phyloP scores from a whole-genome alignment of 441 rosid species.

The Euphorbia schlechtendalii region DNA sequence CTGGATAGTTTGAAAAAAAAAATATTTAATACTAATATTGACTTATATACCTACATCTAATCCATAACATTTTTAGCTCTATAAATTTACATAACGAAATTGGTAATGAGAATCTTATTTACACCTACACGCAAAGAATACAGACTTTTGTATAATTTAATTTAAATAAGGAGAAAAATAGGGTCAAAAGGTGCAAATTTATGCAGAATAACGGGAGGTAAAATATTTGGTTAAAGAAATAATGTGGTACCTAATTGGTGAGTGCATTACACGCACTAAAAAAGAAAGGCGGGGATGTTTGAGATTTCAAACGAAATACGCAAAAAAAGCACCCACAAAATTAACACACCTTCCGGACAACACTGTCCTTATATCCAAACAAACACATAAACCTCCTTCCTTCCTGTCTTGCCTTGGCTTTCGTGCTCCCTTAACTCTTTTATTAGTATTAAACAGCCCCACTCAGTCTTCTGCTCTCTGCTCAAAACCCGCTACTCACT shows the following conservation, averaged over 20 bases:
- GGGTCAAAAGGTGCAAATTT: background rate
- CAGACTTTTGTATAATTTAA: no score
- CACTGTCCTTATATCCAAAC: background rate
- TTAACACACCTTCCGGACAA: background rate
- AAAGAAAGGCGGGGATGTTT: constrained; percentile 11
- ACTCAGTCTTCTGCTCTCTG: background rate
- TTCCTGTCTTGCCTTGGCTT: constrained; percentile 16
- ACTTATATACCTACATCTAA: no score
- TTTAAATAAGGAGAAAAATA: background rate
- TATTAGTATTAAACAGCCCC: background rate
- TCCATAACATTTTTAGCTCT: no score
- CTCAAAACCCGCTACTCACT: constrained; percentile 10
- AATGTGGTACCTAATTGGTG: background rate
- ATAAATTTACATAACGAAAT: no score
- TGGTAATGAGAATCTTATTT: no score
- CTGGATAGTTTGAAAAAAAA: no score
- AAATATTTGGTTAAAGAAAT: background rate
- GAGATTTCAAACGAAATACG: constrained; percentile 19
- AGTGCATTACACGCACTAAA: background rate
- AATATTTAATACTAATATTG: no score
- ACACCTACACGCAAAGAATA: no score
- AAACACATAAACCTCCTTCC: constrained; percentile 8
- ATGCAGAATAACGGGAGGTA: background rate
- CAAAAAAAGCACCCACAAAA: constrained; percentile 3
- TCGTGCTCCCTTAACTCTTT: constrained; percentile 17